Evolutionary conservation across 169 alveolate genomes (phyloP), one percentile per base, ranked within the genome.

Genomic region (Cryptosporidium sp.): DNA sequence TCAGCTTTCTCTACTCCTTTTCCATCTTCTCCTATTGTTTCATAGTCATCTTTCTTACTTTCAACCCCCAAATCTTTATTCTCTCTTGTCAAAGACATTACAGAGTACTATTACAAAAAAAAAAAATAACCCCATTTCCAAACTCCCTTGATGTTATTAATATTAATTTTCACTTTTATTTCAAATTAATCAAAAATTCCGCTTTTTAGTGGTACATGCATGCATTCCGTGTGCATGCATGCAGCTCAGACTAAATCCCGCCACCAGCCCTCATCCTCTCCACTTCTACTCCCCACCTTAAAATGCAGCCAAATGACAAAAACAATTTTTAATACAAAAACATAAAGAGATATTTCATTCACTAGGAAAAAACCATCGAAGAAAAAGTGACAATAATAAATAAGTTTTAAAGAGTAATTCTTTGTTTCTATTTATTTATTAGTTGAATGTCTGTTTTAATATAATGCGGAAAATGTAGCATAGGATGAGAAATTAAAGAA

Each of bases 391-490:
- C 3, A 26, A 35, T 65, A 65, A 31, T n/a, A 31, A 65, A 29
- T 14, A 35, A 65, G 72, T 31, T 1, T 65, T 65, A 65, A 65
- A 65, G 51, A 8, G 26, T 37, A 65, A 33, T 65, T 65, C 72
- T 31, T 31, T 65, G 72, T 65, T 33, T 65, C 72, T 65, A 65
- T 33, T 33, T 33, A 65, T 33, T 26, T 65, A 65, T 65, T 65
- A 35, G 72, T 65, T n/a, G 21, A 37, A 29, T 26, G 72, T 44
- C 72, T 65, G 51, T 33, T 65, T 33, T 29, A 65, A 37, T 65
- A 65, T 65, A 65, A 29, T 65, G 72, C 72, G 72, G 72, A 65
- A 65, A 65, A 35, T 65, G 51, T 65, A 35, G 72, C 72, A 65
- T 6, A 35, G 52, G 31, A 37, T 60, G 21, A 44, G 33, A 12